Evolutionary conservation across 257 asterid genomes (phyloP), one percentile per base, ranked within the genome.

Genomic region (Fraxinus cuspidata): DNA sequence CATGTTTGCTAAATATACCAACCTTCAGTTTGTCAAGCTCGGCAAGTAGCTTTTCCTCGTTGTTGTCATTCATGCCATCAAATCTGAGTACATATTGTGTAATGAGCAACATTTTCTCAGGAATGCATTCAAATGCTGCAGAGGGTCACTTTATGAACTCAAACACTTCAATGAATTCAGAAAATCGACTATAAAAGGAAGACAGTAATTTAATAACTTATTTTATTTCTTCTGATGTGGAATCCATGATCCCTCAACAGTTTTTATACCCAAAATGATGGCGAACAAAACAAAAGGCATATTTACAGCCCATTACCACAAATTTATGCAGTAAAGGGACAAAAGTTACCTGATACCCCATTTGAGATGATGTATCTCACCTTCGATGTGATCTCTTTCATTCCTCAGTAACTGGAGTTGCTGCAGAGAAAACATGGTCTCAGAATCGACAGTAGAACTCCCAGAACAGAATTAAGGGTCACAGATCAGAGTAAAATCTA

Each of bases 311-410:
- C 65, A 66, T 3, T 70, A 29, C 75, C 67, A 71, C 21, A 78
- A 16, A 35, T 64, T 56, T 28, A 38, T 23, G 60, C 66, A 51
- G 58, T 64, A 72, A 65, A 25, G 23, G 73, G 74, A 38, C 38
- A 75, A 23, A 29, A 76, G 74, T 81, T 90, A 92, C 99, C 89
- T 88, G 77, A 89, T 88, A 77, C 88, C 89, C 98, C 99, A 96
- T 88, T 85, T 87, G 74, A 93, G 83, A 82, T 92, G 97, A 81
- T 96, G 94, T 73, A 90, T 88, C 78, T 81, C 71, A 83, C 93
- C 97, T 82, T 96, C 99, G n/a, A 96, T 88, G 81, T 65, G 88
- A 86, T 92, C 97, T 51, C 97, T 96, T 83, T 92, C 84, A 78
- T 79, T 90, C 89, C 98, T 90, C 87, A 89, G 78, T 77, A 86